Percentiles rank a stretch among this genome's conserved stretches.
Conservation (phyloP, 2,329 filamentous ascomycete genomes). For the Penicillium sp. region DNA sequence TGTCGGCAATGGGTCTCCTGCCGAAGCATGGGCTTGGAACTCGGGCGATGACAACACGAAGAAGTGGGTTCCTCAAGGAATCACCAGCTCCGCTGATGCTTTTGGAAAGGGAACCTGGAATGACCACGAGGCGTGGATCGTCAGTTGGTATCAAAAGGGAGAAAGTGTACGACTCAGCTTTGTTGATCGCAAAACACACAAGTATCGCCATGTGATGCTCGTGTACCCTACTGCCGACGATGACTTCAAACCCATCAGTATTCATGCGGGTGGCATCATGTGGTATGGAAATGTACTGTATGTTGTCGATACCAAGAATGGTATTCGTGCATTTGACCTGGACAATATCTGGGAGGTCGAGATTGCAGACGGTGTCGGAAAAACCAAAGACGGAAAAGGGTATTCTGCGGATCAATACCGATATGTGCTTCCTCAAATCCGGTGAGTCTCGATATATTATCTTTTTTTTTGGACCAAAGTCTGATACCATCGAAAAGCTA, state of each 20-base stretch:
- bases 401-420: conserved; percentile 34
- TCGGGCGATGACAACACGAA: conserved; percentile 32
- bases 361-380: conserved; percentile 32
- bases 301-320: conserved; percentile 36
- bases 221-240: conserved; percentile 35
- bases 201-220: conserved; percentile 36
- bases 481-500: neutral
- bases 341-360: conserved; percentile 38
- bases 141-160: conserved; percentile 35
- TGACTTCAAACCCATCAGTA: conserved; percentile 31
- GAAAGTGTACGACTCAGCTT: conserved; percentile 34
- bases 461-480: neutral
- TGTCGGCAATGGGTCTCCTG: conserved; percentile 6
- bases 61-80: conserved; percentile 38
- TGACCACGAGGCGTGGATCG: conserved; percentile 34
- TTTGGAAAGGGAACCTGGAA: conserved; percentile 30
- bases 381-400: conserved; percentile 20
- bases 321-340: conserved; percentile 39
- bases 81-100: conserved; percentile 36
- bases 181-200: conserved; percentile 28
- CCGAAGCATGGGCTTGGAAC: conserved; percentile 19
- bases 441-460: conserved; percentile 17
- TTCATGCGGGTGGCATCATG: conserved; percentile 38
- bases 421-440: conserved; percentile 38
- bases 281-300: conserved; percentile 39